Conservation (phyloP, 2,329 filamentous ascomycete species). For the Aspergillus brunneoviolaceus region DNA sequence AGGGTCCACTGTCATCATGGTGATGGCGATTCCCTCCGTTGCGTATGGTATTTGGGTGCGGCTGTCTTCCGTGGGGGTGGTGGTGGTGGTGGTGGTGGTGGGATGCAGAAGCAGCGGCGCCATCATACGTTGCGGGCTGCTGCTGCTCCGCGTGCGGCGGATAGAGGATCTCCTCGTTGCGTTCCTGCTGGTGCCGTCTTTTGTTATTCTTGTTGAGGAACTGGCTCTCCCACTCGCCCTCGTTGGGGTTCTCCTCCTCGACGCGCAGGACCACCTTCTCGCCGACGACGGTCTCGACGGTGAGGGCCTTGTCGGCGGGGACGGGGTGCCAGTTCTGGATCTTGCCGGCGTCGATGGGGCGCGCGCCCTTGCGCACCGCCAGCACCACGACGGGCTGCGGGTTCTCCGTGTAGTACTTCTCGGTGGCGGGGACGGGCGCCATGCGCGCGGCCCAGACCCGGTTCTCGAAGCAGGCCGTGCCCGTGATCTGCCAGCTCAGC, state of each 20-base stretch:
- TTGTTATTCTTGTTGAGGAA: conserved; percentile 62
- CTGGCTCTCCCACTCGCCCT: conserved; percentile 64
- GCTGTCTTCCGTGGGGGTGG: conserved; percentile 22
- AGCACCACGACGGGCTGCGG: conserved; percentile 76
- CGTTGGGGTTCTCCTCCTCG: conserved; percentile 65
- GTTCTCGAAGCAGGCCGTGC: conserved; percentile 71
- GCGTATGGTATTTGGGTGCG: conserved; percentile 28
- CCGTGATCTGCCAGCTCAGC: conserved; percentile 80
- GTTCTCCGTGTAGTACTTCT: conserved; percentile 76
- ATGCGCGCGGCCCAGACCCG: conserved; percentile 85
- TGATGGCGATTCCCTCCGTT: conserved; percentile 34
- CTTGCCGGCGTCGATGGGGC: conserved; percentile 74
- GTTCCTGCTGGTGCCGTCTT: conserved; percentile 57
- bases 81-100: no score
- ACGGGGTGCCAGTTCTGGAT: conserved; percentile 84
- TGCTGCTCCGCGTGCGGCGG: conserved; percentile 30
- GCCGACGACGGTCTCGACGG: conserved; percentile 79
- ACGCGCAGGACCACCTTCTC: conserved; percentile 84
- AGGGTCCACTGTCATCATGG: conserved; percentile 41
- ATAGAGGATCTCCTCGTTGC: conserved; percentile 51
- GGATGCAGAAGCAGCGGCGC: conserved; percentile 4
- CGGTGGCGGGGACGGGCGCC: conserved; percentile 66
- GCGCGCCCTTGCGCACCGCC: conserved; percentile 71
- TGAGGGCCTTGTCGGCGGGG: conserved; percentile 65
- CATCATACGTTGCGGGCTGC: conserved; percentile 24